Base-by-base conservation (phyloP, 257 asterid species). In the Nicotiana noctiflora region DNA sequence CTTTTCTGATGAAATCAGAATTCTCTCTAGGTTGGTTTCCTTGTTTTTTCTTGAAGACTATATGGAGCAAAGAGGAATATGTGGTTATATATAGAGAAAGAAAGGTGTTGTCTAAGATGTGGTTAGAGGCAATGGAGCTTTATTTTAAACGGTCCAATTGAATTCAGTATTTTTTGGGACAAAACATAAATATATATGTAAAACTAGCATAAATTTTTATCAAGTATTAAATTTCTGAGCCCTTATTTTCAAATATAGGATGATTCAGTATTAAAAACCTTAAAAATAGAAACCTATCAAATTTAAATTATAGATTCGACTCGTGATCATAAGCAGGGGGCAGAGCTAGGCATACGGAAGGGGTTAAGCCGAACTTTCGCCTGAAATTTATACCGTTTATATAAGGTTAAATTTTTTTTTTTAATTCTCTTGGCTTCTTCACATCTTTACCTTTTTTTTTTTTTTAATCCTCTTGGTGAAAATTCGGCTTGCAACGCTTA, bases 31-130 rank as follows among this genome's bases (percentile, higher is more conserved):
- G 29, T 18, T 44, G 10, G 4, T 21, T 67, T 65, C 59, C 18
- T 14, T 59, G 49, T n/a, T 4, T 56, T 21, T 62, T 62, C 18
- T 78, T 40, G 81, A 23, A 21, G 70, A 56, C 44, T 55, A 77
- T 40, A 5, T 67, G 53, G 40, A 65, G 79, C 31, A 68, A 15
- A 67, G 83, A 8, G 29, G 81, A 14, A 40, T 64, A 66, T 57
- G 78, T 76, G 31, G 44, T 25, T 8, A 83, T 77, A 83, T 75
- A 60, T 23, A 61, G 32, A 56, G 67, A 44, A 29, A 77, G 37
- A 77, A n/a, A 77, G 81, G 31, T 57, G 81, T 8, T 3, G 34
- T 44, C 57, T 2, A 6, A 34, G 12, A 12, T 70, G n/a, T 40
- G 57, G 57, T 70, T 2, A 0, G 57, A 12, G 57, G 44, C 1